Base-by-base conservation (phyloP, 2,329 filamentous ascomycete species). In the Podosphaera leucotricha region DNA sequence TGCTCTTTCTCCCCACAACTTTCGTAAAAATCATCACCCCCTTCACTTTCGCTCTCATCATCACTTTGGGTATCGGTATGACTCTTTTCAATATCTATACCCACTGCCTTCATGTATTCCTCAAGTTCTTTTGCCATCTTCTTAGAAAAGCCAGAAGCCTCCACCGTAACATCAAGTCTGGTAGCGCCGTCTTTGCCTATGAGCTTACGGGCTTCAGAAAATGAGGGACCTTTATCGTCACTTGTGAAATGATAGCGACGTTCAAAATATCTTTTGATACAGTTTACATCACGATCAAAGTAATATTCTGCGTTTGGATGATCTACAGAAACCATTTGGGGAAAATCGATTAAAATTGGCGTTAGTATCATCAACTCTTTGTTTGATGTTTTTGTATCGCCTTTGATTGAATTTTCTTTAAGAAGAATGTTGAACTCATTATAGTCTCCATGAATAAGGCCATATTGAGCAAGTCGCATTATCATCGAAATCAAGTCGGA, bases 371-470 rank as follows among this genome's bases (percentile, higher is more conserved):
- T 57, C 46, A 52, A 38, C 41, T 66, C 62, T 37, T 59, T 50
- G 15, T 18, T 28, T 36, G 19, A 24, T 21, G 18, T 18, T 19
- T 43, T 21, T 11, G 37, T 38, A 38, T 7, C 16, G 4, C 20
- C 28, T 21, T 37, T 37, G 5, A 62, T 60, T 19, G 61, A 61
- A 15, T 54, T 54, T 8, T 54, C 50, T 18, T 59, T 53, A 59
- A 98, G 77, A 28, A 98, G 66, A 50, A 98, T 87, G 60, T 98
- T 98, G 69, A 98, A 98, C 61, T 98, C 92, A 65, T 98, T 98
- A 66, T 92, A 98, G 59, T 98, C 90, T 49, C 90, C 90, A 58
- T 98, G 90, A 48, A 98, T 98, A 41, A 98, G 66, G 6, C 90
- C 90, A 52, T 86, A 76, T 48, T 75, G 75, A 5, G 90, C 87